Evolutionary conservation across 2,329 filamentous ascomycete genomes (phyloP).

Genomic region (Leptodontidium sp.): DNA sequence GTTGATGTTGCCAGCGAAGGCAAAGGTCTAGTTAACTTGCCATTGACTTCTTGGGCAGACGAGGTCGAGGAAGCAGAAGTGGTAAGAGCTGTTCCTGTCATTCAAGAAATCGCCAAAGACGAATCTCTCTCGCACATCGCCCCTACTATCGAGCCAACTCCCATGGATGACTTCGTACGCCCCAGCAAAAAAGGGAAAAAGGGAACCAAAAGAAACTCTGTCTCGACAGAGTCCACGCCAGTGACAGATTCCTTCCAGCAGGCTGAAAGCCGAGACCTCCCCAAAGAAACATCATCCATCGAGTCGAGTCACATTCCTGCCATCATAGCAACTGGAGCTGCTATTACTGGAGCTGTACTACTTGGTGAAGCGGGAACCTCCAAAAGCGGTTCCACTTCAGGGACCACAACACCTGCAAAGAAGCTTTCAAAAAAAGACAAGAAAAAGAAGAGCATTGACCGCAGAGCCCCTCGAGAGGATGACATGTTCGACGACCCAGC

Average conservation of each 20-base stretch:
- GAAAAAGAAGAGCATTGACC: constrained; percentile 52
- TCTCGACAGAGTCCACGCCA: constrained; percentile 22
- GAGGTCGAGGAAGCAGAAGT: constrained; percentile 45
- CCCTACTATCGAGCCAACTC: constrained; percentile 37
- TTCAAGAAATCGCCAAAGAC: constrained; percentile 43
- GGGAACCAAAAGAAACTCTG: constrained; percentile 46
- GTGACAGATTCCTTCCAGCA: constrained; percentile 16
- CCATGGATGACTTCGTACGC: constrained; percentile 39
- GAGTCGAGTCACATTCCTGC: constrained; percentile 29
- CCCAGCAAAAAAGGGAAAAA: constrained; percentile 52
- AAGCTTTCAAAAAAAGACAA: constrained; percentile 50
- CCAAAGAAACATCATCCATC: constrained; percentile 37
- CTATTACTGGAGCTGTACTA: constrained; percentile 35
- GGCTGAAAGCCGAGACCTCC: constrained; percentile 16
- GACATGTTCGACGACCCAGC: constrained; percentile 56
- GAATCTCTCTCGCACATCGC: constrained; percentile 45
- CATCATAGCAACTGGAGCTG: constrained; percentile 31
- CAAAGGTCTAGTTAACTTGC: constrained; percentile 22
- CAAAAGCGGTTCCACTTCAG: constrained; percentile 28
- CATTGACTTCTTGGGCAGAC: constrained; percentile 43
- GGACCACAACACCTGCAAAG: constrained; percentile 48
- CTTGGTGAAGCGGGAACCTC: constrained; percentile 18
- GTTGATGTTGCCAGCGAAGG: constrained; percentile 26
- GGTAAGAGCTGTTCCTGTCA: constrained; percentile 41
- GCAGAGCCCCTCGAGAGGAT: constrained; percentile 51